Percentiles rank a stretch among this genome's conserved stretches.
Conservation (phyloP, 2,329 filamentous ascomycete species). For the Exophiala oligosperma region DNA sequence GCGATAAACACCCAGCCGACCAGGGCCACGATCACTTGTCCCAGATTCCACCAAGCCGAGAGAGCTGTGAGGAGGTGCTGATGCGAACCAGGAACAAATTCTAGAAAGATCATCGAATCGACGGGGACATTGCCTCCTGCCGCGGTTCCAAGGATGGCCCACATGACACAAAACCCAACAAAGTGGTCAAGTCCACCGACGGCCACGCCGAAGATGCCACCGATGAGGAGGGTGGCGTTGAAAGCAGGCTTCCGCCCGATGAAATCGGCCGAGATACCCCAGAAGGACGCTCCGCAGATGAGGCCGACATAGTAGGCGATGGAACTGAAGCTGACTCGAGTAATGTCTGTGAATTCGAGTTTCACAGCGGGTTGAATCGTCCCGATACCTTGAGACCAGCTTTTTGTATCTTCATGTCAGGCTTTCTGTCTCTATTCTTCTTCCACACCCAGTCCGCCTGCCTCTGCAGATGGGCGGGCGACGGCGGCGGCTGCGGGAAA, state of each 20-base stretch:
- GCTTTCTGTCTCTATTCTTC: not conserved
- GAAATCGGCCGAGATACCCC: conserved; percentile 64
- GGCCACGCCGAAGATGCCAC: conserved; percentile 60
- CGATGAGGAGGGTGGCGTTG: conserved; percentile 65
- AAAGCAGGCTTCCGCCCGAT: conserved; percentile 69
- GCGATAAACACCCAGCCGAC: conserved; percentile 71
- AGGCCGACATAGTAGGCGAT: conserved; percentile 74
- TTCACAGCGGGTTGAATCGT: conserved; percentile 33
- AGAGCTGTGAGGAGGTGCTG: conserved; percentile 55
- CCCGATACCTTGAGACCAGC: conserved; percentile 33
- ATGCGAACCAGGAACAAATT: conserved; percentile 58
- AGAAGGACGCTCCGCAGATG: conserved; percentile 61
- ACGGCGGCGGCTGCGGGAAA: not conserved
- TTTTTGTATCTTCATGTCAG: conserved; percentile 64
- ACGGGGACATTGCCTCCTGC: conserved; percentile 27
- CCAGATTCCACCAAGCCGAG: conserved; percentile 35
- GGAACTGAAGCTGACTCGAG: conserved; percentile 76
- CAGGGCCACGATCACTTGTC: conserved; percentile 44
- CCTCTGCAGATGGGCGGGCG: conserved; percentile 11
- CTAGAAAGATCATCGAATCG: conserved; percentile 53
- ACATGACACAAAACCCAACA: conserved; percentile 20
- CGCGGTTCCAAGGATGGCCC: conserved; percentile 12
- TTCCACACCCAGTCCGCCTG: not conserved
- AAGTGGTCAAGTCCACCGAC: conserved; percentile 66
- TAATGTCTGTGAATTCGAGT: conserved; percentile 46